Evolutionary conservation across 169 alveolate genomes (phyloP), one percentile per base, ranked within the genome.

Genomic region (Cryptosporidium sp.): DNA sequence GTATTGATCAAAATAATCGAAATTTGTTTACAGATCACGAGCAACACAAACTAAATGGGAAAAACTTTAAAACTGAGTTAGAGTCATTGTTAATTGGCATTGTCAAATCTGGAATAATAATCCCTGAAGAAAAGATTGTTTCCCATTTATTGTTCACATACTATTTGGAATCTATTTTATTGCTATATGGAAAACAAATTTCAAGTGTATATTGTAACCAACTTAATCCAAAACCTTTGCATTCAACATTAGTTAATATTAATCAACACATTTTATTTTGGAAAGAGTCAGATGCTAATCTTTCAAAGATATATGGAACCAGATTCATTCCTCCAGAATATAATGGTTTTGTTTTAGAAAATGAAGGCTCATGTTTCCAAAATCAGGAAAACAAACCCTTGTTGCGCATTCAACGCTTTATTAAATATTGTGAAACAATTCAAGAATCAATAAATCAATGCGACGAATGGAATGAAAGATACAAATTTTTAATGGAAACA

Each of bases 381-480:
- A 80, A 26, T 60, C 70, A 45, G 23, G 60, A 39, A 29, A 26
- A 72, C 48, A 45, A 72, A 56, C 45, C 44, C 0, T 23, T 72
- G 18, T 35, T 69, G 23, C 73, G 89, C 3, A 23, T 80, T 7
- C 51, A 61, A 62, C 31, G 53, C 1, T 80, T 80, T 39, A 31
- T 60, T 23, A 62, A 45, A 23, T 61, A 39, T 65, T 42, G 44
- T 65, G 75, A 80, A 37, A 26, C 37, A 21, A 80, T 80, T 48
- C 61, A 60, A 62, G 68, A 65, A 23, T 39, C 75, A 2, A 67
- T 80, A 7, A 48, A 62, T 12, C 37, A 62, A 65, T 80, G 80
- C 33, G 35, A 65, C 10, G 80, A 80, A 33, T 80, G 89, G 89
- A 80, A 51, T 80, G 75, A 80, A 80, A 80, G 70, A 29, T 80